These are phyloP conservation scores for Leishmania tarentolae DNA, from an alignment of 208 protist species.

Conservation along the genomic window DNA sequence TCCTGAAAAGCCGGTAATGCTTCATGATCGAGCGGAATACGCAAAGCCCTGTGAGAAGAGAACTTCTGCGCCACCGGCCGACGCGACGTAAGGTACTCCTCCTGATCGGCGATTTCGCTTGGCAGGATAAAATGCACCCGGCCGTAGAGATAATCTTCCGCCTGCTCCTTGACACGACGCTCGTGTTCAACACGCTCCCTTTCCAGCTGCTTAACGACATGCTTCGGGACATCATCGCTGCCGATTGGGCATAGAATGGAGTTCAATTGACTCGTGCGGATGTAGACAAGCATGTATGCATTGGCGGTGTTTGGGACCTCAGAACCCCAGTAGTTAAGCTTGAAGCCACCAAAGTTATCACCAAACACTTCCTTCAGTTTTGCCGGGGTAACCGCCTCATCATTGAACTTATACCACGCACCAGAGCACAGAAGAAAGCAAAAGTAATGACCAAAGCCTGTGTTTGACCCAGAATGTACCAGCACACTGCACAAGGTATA, in stretches of 20 bases:
- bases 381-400: constrained; percentile 81
- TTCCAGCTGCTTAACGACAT: constrained; percentile 72
- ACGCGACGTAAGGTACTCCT: constrained; percentile 58
- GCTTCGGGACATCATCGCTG: constrained; percentile 64
- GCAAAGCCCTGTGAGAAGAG: constrained; percentile 56
- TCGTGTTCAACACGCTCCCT: constrained; percentile 60
- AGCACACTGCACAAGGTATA: constrained; percentile 90
- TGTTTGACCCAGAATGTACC: constrained; percentile 88
- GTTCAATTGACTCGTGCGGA: constrained; percentile 71
- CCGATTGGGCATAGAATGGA: constrained; percentile 67
- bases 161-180: constrained; percentile 51
- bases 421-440: constrained; percentile 77
- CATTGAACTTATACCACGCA: constrained; percentile 93
- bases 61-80: constrained; percentile 55
- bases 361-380: constrained; percentile 86
- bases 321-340: constrained; percentile 87
- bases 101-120: constrained; percentile 60
- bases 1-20: constrained; percentile 58
- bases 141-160: constrained; percentile 84
- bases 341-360: constrained; percentile 85
- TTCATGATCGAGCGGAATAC: constrained; percentile 59
- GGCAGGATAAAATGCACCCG: constrained; percentile 73
- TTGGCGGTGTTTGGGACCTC: constrained; percentile 78
- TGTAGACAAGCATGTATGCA: constrained; percentile 93
- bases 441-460: constrained; percentile 91